Evolutionary conservation across 805 yeast species (phyloP), one percentile per base, ranked within the genome.

Genomic region (Metschnikowia hibisci): DNA sequence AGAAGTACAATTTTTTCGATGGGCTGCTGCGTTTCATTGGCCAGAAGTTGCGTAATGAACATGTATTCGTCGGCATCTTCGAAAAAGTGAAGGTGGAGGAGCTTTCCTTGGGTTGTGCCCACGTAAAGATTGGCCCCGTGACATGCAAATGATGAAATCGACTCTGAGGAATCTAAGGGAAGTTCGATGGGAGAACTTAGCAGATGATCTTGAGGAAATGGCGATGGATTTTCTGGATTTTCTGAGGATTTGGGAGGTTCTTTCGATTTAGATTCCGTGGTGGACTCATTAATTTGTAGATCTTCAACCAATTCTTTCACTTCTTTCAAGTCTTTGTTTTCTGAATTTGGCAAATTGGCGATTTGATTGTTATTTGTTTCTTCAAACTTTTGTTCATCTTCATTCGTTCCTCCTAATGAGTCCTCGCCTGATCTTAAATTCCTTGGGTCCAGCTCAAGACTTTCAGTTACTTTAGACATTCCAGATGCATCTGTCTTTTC

Each of bases 11-110:
- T 51, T 46, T 61, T 60, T 7, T 32, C 32, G 6, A 69, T 50
- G 4, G 39, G 43, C 9, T 39, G 15, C 11, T 44, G 46, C 9
- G 40, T 32, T 27, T 39, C 38, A 11, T 53, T 43, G 7, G 56
- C 46, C 18, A 49, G 46, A n/a, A 58, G 34, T 39, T 56, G 54
- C 16, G 61, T 51, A 9, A 66, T 61, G 14, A 61, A 48, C 29
- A 66, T 61, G 46, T 60, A 69, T 16, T 55, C 63, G 22, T 62
- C 57, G 14, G 66, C 67, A 51, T 69, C 74, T 32, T 68, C 73
- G 41, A 70, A 69, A 10, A 59, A 56, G 47, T 66, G 65, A 43
- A 61, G 64, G 46, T 70, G 74, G 20, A 66, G 58, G n/a, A 70
- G 45, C 13, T 56, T 59, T 8, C 74, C 73, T 2, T 18, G 20